Evolutionary conservation across 495 filamentous ascomycete genomes (phyloP).

Genomic region (Xylaria palmicola): DNA sequence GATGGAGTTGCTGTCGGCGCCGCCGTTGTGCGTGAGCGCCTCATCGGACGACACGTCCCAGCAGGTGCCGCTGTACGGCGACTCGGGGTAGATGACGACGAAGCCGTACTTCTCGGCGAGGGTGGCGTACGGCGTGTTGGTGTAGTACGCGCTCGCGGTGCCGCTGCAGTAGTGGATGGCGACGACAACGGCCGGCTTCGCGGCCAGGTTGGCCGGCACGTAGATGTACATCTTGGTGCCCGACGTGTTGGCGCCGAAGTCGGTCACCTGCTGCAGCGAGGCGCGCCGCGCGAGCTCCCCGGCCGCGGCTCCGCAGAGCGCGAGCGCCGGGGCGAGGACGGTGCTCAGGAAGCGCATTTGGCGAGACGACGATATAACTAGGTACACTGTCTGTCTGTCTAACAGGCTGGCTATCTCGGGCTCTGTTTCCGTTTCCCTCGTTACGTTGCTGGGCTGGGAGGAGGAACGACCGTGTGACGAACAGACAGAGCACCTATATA

Average conservation of each 20-base stretch:
- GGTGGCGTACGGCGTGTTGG: slow-evolving; percentile 44
- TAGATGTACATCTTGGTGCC: slow-evolving; percentile 44
- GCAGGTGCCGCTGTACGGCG: slow-evolving; percentile 49
- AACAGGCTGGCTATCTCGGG: not conserved
- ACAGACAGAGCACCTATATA: too few species aligned
- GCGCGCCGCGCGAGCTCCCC: slow-evolving; percentile 19
- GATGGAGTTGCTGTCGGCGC: slow-evolving; percentile 56
- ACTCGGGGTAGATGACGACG: slow-evolving; percentile 56
- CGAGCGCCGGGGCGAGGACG: not conserved
- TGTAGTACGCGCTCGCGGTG: slow-evolving; percentile 50
- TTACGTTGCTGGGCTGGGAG: too few species aligned
- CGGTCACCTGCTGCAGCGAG: slow-evolving; percentile 35
- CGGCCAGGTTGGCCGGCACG: slow-evolving; percentile 42
- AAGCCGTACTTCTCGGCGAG: slow-evolving; percentile 55
- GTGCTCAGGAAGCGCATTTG: slow-evolving; percentile 4
- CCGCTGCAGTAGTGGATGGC: slow-evolving; percentile 58
- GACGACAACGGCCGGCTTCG: slow-evolving; percentile 49
- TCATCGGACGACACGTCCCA: slow-evolving; percentile 56
- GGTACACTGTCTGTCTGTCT: not conserved
- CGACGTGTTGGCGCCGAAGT: slow-evolving; percentile 42
- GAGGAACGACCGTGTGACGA: too few species aligned
- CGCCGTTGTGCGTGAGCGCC: slow-evolving; percentile 53
- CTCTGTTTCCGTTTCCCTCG: too few species aligned
- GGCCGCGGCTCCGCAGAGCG: slow-evolving; percentile 6
- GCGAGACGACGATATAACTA: slow-evolving; percentile 4